Evolutionary conservation across 257 asterid genomes (phyloP).

Genomic region (Primulina eburnea): DNA sequence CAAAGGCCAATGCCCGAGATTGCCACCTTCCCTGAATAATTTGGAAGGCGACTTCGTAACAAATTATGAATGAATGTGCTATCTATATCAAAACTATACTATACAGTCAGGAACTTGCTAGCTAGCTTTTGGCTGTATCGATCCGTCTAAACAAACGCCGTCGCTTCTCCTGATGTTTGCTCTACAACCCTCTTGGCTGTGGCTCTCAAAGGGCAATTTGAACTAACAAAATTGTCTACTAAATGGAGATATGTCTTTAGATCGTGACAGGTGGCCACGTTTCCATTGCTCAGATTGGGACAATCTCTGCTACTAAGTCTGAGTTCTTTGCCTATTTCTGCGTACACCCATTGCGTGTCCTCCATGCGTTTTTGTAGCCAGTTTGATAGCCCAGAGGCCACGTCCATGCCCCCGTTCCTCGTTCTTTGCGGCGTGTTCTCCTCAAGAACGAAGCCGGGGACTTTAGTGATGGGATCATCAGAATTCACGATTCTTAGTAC

Average conservation of each 20-base stretch:
- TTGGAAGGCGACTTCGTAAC: background rate
- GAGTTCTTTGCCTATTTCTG: constrained; percentile 80
- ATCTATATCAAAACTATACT: background rate
- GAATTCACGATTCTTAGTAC: constrained; percentile 72
- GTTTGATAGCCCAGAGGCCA: constrained; percentile 29
- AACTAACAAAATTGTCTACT: constrained; percentile 55
- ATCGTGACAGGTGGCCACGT: constrained; percentile 72
- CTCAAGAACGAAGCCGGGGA: constrained; percentile 68
- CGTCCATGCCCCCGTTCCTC: constrained; percentile 1
- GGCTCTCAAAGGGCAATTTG: constrained; percentile 61
- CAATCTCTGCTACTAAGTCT: constrained; percentile 63
- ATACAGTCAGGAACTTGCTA: background rate
- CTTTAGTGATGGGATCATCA: constrained; percentile 70
- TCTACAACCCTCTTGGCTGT: constrained; percentile 49
- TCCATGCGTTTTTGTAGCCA: constrained; percentile 59
- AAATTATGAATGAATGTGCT: background rate
- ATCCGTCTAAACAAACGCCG: constrained; percentile 15
- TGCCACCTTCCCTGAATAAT: background rate
- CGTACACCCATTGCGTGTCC: constrained; percentile 73
- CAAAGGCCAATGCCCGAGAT: background rate
- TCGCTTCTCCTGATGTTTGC: constrained; percentile 28
- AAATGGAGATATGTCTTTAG: constrained; percentile 77
- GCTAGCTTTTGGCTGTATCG: background rate
- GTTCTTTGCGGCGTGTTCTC: constrained; percentile 26
- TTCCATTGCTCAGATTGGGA: constrained; percentile 41